Percentiles rank a stretch among this genome's conserved stretches.
Conservation (phyloP, 495 filamentous ascomycete genomes). For the Penicillium alfredii region DNA sequence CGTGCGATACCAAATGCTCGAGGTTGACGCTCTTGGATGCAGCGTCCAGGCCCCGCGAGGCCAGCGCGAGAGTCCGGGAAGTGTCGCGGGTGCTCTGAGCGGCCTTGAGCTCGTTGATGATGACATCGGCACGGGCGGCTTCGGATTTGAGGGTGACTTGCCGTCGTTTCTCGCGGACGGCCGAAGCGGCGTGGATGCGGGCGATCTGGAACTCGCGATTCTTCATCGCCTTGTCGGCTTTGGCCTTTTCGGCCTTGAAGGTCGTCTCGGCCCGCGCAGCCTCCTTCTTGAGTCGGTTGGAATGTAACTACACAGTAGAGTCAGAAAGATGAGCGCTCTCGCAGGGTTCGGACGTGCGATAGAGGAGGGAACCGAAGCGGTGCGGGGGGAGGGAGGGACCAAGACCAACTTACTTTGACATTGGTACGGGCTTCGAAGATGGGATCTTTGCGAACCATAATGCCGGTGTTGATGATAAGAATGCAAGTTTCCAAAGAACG, state of each 20-base stretch:
- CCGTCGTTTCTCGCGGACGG: conserved; percentile 43
- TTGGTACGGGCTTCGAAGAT: conserved; percentile 48
- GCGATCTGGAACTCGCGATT: conserved; percentile 47
- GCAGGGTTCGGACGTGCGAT: too few relatives aligned
- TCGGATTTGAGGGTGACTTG: conserved; percentile 42
- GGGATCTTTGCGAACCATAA: conserved; percentile 44
- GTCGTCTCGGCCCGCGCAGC: conserved; percentile 40
- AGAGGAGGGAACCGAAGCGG: conserved; percentile 1
- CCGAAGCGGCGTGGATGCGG: conserved; percentile 43
- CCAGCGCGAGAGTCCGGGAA: conserved; percentile 39
- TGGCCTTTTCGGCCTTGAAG: conserved; percentile 44
- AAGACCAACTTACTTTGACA: conserved; percentile 35
- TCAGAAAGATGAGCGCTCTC: too few relatives aligned
- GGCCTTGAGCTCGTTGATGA: conserved; percentile 47
- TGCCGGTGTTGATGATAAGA: conserved; percentile 3
- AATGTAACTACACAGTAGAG: conserved; percentile 33
- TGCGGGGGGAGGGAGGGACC: not conserved
- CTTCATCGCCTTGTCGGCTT: conserved; percentile 47
- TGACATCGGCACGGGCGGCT: conserved; percentile 44
- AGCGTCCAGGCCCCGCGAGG: conserved; percentile 39
- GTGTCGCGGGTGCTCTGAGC: conserved; percentile 45
- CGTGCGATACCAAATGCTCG: conserved; percentile 38
- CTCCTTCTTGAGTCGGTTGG: conserved; percentile 45
- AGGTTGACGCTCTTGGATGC: conserved; percentile 43
- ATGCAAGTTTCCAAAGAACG: not conserved